These are phyloP conservation scores for Serendipita indica DNA, from an alignment of 768 basidiomycete species.

Conservation along the genomic window DNA sequence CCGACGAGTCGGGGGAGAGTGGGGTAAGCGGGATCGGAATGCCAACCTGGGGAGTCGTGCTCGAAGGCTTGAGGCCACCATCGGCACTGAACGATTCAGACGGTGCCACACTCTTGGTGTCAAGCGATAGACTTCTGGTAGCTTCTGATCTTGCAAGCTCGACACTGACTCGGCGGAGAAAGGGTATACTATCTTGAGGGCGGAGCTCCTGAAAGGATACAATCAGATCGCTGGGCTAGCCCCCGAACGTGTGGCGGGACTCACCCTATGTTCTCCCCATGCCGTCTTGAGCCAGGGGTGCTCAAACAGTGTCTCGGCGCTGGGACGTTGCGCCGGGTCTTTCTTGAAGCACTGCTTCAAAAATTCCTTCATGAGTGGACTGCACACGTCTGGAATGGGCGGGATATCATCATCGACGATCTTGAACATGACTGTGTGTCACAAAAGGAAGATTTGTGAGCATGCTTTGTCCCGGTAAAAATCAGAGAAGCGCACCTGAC, in stretches of 20 bases:
- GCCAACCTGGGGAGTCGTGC: neutral
- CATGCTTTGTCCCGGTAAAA: neutral
- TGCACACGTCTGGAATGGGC: constrained; percentile 67
- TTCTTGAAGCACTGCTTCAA: constrained; percentile 81
- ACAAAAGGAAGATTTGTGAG: neutral
- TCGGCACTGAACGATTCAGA: neutral
- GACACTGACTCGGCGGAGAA: constrained; percentile 78
- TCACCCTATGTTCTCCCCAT: constrained; percentile 66
- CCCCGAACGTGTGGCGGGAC: constrained; percentile 14
- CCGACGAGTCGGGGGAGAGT: constrained; percentile 25
- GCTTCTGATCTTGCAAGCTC: constrained; percentile 66
- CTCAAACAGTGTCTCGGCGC: constrained; percentile 71
- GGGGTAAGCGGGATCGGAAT: constrained; percentile 16
- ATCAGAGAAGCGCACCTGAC: constrained; percentile 41
- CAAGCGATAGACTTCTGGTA: constrained; percentile 33
- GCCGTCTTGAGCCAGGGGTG: constrained; percentile 81
- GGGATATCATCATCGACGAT: constrained; percentile 91
- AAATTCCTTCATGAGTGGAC: constrained; percentile 65
- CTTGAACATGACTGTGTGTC: constrained; percentile 74
- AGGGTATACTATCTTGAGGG: constrained; percentile 89
- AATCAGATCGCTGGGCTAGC: neutral
- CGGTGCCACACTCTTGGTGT: neutral
- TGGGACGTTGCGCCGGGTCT: constrained; percentile 67
- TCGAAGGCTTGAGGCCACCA: neutral
- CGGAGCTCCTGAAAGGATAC: constrained; percentile 54